Conservation (phyloP, 1,284 basidiomycete species). For the Rhodotorula sp. region DNA sequence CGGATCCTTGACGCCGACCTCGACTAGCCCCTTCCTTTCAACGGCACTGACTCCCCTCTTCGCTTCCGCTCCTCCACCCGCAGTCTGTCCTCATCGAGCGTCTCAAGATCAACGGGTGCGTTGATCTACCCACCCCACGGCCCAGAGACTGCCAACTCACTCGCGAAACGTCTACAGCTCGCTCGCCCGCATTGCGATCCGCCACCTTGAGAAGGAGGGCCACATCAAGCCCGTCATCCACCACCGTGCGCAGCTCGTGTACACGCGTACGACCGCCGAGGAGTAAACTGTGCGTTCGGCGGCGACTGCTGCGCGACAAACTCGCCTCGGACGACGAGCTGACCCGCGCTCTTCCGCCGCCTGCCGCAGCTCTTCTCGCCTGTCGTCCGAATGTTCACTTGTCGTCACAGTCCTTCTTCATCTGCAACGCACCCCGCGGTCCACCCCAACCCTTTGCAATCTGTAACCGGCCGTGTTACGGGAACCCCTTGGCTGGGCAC, state of each 20-base stretch:
- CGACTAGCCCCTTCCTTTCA: slow-evolving; percentile 20
- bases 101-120: slow-evolving; percentile 78
- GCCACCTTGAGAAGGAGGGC: slow-evolving; percentile 88
- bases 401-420: no score
- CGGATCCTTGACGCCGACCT: background rate
- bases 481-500: no score
- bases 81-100: slow-evolving; percentile 87
- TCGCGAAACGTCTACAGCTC: slow-evolving; percentile 55
- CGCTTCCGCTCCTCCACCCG: background rate
- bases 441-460: no score
- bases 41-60: slow-evolving; percentile 3
- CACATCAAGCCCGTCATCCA: slow-evolving; percentile 96
- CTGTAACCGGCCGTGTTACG: no score
- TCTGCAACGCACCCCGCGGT: no score
- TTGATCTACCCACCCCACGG: no score
- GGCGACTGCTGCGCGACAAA: no score
- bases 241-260: slow-evolving; percentile 81
- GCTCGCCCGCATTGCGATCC: slow-evolving; percentile 89
- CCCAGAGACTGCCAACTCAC: no score
- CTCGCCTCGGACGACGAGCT: no score
- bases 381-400: no score
- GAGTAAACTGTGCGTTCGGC: slow-evolving; percentile 6
- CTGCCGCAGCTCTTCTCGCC: no score
- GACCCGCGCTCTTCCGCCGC: no score
- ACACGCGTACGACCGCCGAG: slow-evolving; percentile 41